A percentile compares a stretch with the other conserved stretches of the same genome.
These are phyloP conservation scores for Puccinia coronata DNA, from an alignment of 1,284 basidiomycete species.

Conservation along the genomic window DNA sequence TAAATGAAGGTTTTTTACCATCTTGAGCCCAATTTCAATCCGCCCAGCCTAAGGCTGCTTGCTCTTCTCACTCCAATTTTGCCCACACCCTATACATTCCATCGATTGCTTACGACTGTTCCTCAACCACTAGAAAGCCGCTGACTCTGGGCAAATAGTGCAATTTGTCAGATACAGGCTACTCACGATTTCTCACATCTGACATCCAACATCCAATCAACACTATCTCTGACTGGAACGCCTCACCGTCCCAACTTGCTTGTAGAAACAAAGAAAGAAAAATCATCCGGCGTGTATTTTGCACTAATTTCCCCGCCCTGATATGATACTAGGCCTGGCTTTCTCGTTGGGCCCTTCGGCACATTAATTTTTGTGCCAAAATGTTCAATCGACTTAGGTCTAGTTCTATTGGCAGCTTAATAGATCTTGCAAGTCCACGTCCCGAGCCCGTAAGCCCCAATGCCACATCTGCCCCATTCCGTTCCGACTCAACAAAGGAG, in stretches of 20 bases:
- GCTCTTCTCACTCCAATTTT: neutral
- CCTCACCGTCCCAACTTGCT: neutral
- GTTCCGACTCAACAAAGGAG: slow-evolving; percentile 7
- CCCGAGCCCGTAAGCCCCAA: slow-evolving; percentile 18
- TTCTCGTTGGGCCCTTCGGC: neutral
- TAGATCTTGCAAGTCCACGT: slow-evolving; percentile 42
- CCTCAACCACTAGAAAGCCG: neutral
- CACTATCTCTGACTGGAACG: neutral
- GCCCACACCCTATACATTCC: neutral
- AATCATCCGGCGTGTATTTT: too few relatives aligned
- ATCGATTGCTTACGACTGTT: neutral
- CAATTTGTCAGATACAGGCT: neutral
- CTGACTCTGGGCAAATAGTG: neutral
- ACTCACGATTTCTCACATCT: neutral
- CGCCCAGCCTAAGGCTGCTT: neutral
- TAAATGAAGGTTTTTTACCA: too few relatives aligned
- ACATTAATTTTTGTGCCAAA: neutral
- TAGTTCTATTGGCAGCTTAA: slow-evolving; percentile 32
- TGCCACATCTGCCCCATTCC: slow-evolving; percentile 1
- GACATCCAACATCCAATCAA: neutral
- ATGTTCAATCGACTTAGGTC: slow-evolving; percentile 49
- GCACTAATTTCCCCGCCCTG: neutral
- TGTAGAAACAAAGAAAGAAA: too few relatives aligned
- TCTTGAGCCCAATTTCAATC: neutral
- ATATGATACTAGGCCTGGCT: neutral